phyloP scores from a whole-genome alignment of 2,329 filamentous ascomycete genomes.

The Hymenoscyphus fructigenus region DNA sequence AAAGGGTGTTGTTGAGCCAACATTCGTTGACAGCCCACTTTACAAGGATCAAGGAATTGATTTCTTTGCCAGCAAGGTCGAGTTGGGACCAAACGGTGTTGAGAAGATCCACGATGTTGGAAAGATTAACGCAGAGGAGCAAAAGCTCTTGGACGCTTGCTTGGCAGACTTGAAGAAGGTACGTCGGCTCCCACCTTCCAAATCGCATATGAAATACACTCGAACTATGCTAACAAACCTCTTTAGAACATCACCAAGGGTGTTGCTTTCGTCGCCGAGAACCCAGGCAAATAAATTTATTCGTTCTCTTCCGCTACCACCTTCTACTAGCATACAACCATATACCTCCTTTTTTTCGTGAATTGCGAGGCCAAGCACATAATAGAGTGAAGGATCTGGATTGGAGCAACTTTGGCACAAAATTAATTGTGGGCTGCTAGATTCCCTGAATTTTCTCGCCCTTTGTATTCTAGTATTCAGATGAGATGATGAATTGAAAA shows the following conservation, averaged over 20 bases:
- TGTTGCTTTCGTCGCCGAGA: constrained; percentile 57
- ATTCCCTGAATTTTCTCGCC: neutral
- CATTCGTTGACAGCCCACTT: constrained; percentile 93
- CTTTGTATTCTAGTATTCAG: constrained; percentile 12
- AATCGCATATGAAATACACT: neutral
- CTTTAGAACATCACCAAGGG: constrained; percentile 89
- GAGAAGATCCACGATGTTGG: constrained; percentile 90
- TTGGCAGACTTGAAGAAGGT: constrained; percentile 76
- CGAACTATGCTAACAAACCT: constrained; percentile 31
- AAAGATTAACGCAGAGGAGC: constrained; percentile 79
- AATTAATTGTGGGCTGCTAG: constrained; percentile 7
- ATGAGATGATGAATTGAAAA: constrained; percentile 6
- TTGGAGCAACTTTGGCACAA: constrained; percentile 5
- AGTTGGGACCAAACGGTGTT: constrained; percentile 94
- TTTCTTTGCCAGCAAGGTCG: constrained; percentile 94
- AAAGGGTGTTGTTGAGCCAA: constrained; percentile 93
- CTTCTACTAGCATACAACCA: constrained; percentile 7
- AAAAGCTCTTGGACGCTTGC: constrained; percentile 84
- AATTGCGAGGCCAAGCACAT: constrained; percentile 5
- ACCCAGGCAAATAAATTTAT: constrained; percentile 59
- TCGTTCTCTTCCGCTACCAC: neutral
- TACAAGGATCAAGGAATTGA: constrained; percentile 98
- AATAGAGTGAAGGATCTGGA: constrained; percentile 11
- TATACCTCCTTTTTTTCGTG: neutral
- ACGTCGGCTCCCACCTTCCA: constrained; percentile 4